These are phyloP conservation scores for Crucihimalaya himalaica DNA, from an alignment of 345 rosid species.

Conservation along the genomic window DNA sequence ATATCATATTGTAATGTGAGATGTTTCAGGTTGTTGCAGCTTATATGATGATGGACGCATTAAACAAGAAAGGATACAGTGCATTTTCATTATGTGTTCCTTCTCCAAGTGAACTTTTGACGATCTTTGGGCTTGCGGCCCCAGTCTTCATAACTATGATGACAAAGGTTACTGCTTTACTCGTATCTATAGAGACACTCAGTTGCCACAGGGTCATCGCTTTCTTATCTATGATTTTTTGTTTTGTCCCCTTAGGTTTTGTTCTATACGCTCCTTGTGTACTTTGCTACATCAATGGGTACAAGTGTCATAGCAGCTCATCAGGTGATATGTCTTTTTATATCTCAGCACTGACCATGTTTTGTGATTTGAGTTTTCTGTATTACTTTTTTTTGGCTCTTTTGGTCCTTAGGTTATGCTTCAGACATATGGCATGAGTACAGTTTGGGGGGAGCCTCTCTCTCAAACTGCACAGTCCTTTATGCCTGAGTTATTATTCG, in stretches of 20 bases:
- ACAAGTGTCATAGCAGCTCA: constrained; percentile 79
- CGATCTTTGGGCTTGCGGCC: constrained; percentile 67
- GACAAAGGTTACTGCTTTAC: constrained; percentile 60
- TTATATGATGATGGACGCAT: constrained; percentile 76
- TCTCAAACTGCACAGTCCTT: constrained; percentile 96
- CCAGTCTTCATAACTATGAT: constrained; percentile 78
- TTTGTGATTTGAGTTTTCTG: constrained; percentile 14
- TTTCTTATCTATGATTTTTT: constrained; percentile 26
- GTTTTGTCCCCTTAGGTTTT: constrained; percentile 53
- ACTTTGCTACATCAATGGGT: constrained; percentile 91
- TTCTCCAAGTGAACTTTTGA: constrained; percentile 54
- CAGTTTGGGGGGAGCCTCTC: constrained; percentile 85
- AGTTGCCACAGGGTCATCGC: constrained; percentile 7
- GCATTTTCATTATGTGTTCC: constrained; percentile 66
- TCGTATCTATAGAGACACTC: not conserved
- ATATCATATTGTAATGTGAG: constrained; percentile 14
- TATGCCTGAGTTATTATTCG: constrained; percentile 84
- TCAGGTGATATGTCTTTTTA: constrained; percentile 56
- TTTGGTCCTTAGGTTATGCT: constrained; percentile 60
- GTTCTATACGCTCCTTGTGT: constrained; percentile 74
- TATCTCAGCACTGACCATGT: not conserved
- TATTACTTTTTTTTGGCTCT: constrained; percentile 8
- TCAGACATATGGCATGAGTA: constrained; percentile 66
- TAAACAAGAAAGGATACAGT: constrained; percentile 73
- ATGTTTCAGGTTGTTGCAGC: constrained; percentile 68